Conservation (phyloP, 176 grass and related monocot species). For the Guadua angustifolia region DNA sequence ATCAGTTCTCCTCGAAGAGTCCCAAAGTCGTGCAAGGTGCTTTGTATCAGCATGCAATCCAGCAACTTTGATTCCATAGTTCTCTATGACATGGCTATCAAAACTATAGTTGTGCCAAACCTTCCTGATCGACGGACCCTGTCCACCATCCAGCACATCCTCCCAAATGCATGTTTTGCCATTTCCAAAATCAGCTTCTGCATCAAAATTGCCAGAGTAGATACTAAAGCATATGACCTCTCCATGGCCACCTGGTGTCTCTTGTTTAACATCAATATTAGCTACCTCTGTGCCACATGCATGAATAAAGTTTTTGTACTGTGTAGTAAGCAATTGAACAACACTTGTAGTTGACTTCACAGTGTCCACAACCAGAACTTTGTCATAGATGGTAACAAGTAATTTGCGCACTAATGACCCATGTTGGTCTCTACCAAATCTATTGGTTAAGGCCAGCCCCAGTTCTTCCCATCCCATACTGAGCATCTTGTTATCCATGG, state of each 20-base stretch:
- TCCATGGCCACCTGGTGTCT: slow-evolving; percentile 90
- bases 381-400: slow-evolving; percentile 59
- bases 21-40: slow-evolving; percentile 94
- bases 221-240: slow-evolving; percentile 95
- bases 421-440: too few species aligned
- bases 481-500: too few species aligned
- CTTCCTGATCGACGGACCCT: slow-evolving; percentile 77
- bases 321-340: slow-evolving; percentile 74
- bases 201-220: slow-evolving; percentile 61
- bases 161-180: slow-evolving; percentile 98
- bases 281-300: slow-evolving; percentile 92
- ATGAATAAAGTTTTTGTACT: slow-evolving; percentile 83
- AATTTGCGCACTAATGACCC: too few species aligned
- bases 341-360: slow-evolving; percentile 65
- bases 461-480: too few species aligned
- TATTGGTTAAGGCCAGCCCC: too few species aligned
- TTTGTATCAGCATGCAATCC: slow-evolving; percentile 99
- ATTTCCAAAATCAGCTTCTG: slow-evolving; percentile 83
- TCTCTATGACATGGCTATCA: slow-evolving; percentile 86
- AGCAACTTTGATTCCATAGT: slow-evolving; percentile 83
- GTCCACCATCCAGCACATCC: slow-evolving; percentile 89
- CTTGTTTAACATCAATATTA: slow-evolving; percentile 88
- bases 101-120: slow-evolving; percentile 99
- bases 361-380: slow-evolving; percentile 82
- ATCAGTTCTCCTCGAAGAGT: slow-evolving; percentile 75